Percentiles rank a stretch among this genome's conserved stretches.
Conservation (phyloP, 805 yeast genomes). For the Yueomyces sp. region DNA sequence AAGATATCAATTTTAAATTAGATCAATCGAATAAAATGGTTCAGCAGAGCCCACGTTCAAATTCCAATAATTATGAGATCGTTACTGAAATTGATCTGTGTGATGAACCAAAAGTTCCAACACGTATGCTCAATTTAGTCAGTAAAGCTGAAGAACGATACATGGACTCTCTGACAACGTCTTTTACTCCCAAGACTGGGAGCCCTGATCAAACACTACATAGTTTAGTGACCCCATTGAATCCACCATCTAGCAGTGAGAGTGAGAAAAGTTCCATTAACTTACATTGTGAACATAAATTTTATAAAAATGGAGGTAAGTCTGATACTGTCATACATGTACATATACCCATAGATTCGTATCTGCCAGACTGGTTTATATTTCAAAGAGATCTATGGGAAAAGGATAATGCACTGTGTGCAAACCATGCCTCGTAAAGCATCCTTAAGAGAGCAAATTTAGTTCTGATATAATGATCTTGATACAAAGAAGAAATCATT, state of each 20-base stretch:
- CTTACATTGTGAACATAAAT: constrained; percentile 1
- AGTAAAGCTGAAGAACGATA: constrained; percentile 11
- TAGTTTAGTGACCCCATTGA: background rate
- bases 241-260: background rate
- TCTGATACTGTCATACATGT: constrained; percentile 10
- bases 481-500: no score
- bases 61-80: constrained; percentile 1
- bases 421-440: no score
- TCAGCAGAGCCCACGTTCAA: background rate
- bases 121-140: constrained; percentile 13
- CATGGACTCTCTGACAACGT: constrained; percentile 2
- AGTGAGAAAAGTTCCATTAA: background rate
- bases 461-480: no score
- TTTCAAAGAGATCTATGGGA: constrained; percentile 59
- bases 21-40: background rate
- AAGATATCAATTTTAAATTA: background rate
- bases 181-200: background rate
- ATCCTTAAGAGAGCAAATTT: no score
- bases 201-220: background rate
- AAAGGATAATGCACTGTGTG: constrained; percentile 10
- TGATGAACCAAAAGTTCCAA: constrained; percentile 17
- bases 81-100: constrained; percentile 19
- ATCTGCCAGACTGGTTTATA: constrained; percentile 67
- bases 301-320: constrained; percentile 10
- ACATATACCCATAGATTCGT: constrained; percentile 45